Evolutionary conservation across 2,329 filamentous ascomycete species (phyloP), one percentile per base, ranked within the genome.

Genomic region (Macrophomina phaseolina): DNA sequence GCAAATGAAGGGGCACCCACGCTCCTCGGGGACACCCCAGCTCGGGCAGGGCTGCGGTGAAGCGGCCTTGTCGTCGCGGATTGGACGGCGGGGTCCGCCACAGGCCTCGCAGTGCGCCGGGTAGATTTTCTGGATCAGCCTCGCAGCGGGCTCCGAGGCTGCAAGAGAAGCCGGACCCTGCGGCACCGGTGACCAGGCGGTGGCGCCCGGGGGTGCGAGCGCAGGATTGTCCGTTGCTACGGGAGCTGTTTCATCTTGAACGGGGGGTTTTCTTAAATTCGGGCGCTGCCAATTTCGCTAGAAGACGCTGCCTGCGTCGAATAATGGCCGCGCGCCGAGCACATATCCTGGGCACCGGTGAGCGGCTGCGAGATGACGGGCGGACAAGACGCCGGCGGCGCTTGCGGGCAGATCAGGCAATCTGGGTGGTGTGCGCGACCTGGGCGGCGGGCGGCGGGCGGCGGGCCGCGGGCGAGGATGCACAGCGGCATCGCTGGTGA

Each of bases 1-100:
- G 53, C 64, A 66, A 66, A 66, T 66, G 64, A 66, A 66, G 64
- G 52, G 64, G 64, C 63, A 49, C 45, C 58, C 58, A 62, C 30
- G 58, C 58, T 62, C 58, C 58, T 62, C 58, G 30, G 45, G 58
- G 58, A 38, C 49, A 62, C 45, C 58, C 58, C 58, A 49, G 58
- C 58, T 49, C 58, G 58, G 16, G 45, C 58, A 45, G 58, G 58
- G 42, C 45, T 49, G n/a, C 30, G 56, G 56, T 36, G 40, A 18
- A 42, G 40, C 3, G 16, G 42, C 9, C 14, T n/a, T 2, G 16
- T 38, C 9, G 58, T 14, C 42, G n/a, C n/a, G 45, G 58, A 62
- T 62, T 62, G 58, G 58, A 3, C 58, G 5, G 30, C 14, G 11
- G 38, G 16, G 40, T 4, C 28, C 30, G 40, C 56, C 56, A 61